Base-by-base conservation (phyloP, 164 flowering plant genomes). In the Vitis rotundifolia region DNA sequence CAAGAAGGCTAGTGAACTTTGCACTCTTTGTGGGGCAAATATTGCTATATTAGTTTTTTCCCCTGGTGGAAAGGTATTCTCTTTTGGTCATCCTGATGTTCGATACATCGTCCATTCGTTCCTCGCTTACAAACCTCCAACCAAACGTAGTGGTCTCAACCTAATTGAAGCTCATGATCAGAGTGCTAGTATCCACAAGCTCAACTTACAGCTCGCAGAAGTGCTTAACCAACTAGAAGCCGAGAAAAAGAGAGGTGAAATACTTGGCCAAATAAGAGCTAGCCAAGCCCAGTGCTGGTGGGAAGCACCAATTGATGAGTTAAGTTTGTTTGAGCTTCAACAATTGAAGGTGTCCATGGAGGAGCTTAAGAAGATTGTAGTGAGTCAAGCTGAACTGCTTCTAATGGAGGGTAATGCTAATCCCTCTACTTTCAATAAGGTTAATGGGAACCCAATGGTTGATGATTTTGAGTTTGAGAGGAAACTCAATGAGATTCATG, bases 1-100 rank as follows among this genome's bases (percentile, higher is more conserved):
- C 55, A 77, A 73, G 59, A 77, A 73, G 47, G 80, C 80, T 13
- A 51, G 59, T 9, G 68, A 66, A n/a, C 57, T 66, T 28, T 66
- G 26, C 64, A 59, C 59, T 8, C 64, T 68, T 5, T 59, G 64
- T 14, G 71, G 71, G 15, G 71, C 64, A 5, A 64, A 68, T 14
- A 44, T 59, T 29, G 71, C 71, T 0, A 11, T 59, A 0, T 14
- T 68, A 15, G 57, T 59, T 0, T 68, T 68, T 44, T 68, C 71
- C 4, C 71, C 71, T 0, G 71, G 64, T 1, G n/a, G 50, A 5
- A 68, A 68, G 57, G 57, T 29, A 5, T 68, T 59, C 18, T 68
- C 71, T 9, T 68, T 68, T 31, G 71, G 71, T 8, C 64, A 68
- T 47, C 71, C 71, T 2, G 18, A 47, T 15, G 71, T 68, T 19